Base-by-base conservation (phyloP, 2,329 filamentous ascomycete genomes). In the Venturia carpophila region DNA sequence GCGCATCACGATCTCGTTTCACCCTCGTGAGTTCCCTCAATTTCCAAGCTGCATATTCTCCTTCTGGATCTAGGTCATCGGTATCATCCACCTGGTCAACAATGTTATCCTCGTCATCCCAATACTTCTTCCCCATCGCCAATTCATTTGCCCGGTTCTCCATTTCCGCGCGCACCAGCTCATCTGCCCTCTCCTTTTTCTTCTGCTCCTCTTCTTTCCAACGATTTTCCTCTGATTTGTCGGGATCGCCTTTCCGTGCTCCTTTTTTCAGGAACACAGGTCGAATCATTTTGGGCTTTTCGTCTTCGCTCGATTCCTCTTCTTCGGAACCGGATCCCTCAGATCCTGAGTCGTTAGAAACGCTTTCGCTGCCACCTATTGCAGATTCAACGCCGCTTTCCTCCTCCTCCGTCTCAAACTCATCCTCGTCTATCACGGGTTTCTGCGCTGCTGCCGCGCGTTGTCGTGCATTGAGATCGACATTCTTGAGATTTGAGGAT, bases 1-100 rank as follows among this genome's bases (percentile, higher is more conserved):
- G 92, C 1, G 86, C 86, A 70, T 92, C 87, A 34, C 94, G 87
- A 70, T 94, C 90, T 62, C 94, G 86, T 78, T 93, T 92, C 69
- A 97, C 86, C 10, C 94, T 88, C 75, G 88, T 88, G 52, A 99
- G 82, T 77, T 99, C 94, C 61, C 94, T 87, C 62, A 99, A 82
- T 73, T 93, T 94, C 93, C 94, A 99, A 0, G 92, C 92, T 7
- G 92, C 92, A 68, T 88, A 85, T 75, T 99, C 94, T 9, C 91
- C 92, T 68, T 89, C 92, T 0, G 91, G 90, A 74, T 97, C 92
- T 3, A 92, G 71, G 43, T 86, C 91, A 74, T 99, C 94, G 1
- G 88, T 90, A 71, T 96, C 94, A 75, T 97, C 91, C 24, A 97
- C 87, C n/a, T 67, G 89, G 42, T 87, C 86, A 66, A 85, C 85